Percentiles rank a stretch among this genome's conserved stretches.
Conservation (phyloP, 2,329 filamentous ascomycete species). For the Cladosporium halotolerans region DNA sequence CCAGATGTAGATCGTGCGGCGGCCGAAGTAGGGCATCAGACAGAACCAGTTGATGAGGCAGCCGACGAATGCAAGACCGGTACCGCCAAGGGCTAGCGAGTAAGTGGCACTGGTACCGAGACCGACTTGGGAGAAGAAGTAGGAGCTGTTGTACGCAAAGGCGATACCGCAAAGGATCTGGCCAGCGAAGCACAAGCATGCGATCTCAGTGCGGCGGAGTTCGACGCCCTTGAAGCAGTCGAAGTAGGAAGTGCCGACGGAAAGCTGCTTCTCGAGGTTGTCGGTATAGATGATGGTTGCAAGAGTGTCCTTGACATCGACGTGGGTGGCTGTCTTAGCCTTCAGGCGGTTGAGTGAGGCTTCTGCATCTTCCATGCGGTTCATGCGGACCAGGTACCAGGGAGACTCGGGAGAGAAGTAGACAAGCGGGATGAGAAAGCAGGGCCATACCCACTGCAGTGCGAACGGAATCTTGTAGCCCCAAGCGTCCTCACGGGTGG, state of each 20-base stretch:
- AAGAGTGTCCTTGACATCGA: constrained; percentile 26
- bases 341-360: constrained; percentile 20
- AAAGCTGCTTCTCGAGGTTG: constrained; percentile 28
- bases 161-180: constrained; percentile 31
- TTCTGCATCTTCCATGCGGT: constrained; percentile 22
- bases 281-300: constrained; percentile 36
- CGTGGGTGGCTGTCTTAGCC: constrained; percentile 19
- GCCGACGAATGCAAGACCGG: constrained; percentile 19
- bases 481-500: constrained; percentile 6
- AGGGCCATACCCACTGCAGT: constrained; percentile 45
- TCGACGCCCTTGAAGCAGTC: constrained; percentile 39
- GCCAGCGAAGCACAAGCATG: constrained; percentile 31
- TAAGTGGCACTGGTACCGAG: constrained; percentile 29
- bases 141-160: constrained; percentile 32
- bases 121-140: constrained; percentile 37
- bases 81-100: constrained; percentile 28
- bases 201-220: constrained; percentile 40
- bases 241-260: constrained; percentile 26
- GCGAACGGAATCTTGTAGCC: constrained; percentile 35
- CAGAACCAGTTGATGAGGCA: constrained; percentile 22
- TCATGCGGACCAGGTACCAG: constrained; percentile 27
- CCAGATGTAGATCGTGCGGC: constrained; percentile 33
- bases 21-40: constrained; percentile 32
- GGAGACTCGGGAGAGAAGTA: constrained; percentile 26
- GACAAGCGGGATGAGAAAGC: constrained; percentile 27